Conservation (phyloP, 768 basidiomycete species). For the Hygrocybe coccinea region DNA sequence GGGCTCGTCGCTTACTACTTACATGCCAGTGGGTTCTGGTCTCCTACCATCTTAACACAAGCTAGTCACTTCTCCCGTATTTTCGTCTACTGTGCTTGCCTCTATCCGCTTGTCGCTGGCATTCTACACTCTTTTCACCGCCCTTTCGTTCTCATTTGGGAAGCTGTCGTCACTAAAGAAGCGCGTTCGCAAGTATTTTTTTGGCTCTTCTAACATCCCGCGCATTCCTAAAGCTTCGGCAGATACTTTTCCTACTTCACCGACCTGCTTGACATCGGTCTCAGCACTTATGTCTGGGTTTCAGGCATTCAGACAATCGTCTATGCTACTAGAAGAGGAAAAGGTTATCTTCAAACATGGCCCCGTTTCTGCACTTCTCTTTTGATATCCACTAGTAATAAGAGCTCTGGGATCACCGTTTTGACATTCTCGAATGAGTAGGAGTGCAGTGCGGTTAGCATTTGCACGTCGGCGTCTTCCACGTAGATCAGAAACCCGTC, state of each 20-base stretch:
- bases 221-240: not conserved
- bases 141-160: conserved; percentile 37
- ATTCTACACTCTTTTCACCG: conserved; percentile 43
- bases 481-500: too few species aligned
- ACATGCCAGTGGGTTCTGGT: too few species aligned
- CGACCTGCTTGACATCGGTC: conserved; percentile 53
- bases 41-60: conserved; percentile 15
- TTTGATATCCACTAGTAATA: conserved; percentile 45
- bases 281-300: conserved; percentile 59
- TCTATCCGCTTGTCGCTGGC: conserved; percentile 44
- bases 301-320: conserved; percentile 48
- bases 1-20: too few species aligned
- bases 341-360: conserved; percentile 57
- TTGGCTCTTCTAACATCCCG: not conserved
- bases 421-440: too few species aligned
- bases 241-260: conserved; percentile 68
- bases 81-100: conserved; percentile 43
- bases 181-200: conserved; percentile 31
- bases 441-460: too few species aligned
- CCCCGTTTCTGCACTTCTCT: conserved; percentile 48
- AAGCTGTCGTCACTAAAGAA: conserved; percentile 21
- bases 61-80: conserved; percentile 47
- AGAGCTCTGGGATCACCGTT: conserved; percentile 10
- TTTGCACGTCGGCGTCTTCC: too few species aligned
- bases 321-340: conserved; percentile 33